These are phyloP conservation scores for Grammothele lineata DNA, from an alignment of 768 basidiomycete species.

Conservation along the genomic window DNA sequence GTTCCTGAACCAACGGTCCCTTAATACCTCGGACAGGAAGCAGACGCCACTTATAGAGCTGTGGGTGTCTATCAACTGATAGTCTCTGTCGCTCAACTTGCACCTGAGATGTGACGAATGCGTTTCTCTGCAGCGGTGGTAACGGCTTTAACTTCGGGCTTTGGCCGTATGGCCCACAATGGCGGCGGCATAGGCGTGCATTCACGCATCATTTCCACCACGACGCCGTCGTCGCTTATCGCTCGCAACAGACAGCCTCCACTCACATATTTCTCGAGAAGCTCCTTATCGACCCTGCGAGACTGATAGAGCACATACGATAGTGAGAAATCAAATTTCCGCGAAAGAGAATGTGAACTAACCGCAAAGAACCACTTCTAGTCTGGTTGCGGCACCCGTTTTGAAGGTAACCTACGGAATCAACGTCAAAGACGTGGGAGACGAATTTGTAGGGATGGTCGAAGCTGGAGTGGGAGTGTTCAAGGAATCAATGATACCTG, in stretches of 20 bases:
- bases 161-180: constrained; percentile 2
- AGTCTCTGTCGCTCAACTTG: too few relatives aligned
- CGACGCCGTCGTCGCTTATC: not conserved
- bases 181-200: constrained; percentile 1
- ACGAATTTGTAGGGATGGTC: constrained; percentile 22
- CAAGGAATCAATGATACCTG: constrained; percentile 15
- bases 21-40: constrained; percentile 14
- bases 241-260: not conserved
- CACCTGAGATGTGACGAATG: not conserved
- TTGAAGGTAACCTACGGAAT: constrained; percentile 27
- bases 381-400: constrained; percentile 1
- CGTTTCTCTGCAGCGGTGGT: not conserved
- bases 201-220: constrained; percentile 1
- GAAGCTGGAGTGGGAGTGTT: constrained; percentile 24
- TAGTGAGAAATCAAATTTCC: not conserved
- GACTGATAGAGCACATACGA: constrained; percentile 1
- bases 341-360: not conserved
- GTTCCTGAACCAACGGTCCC: constrained; percentile 14
- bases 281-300: not conserved
- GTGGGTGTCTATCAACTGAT: too few relatives aligned
- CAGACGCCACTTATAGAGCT: constrained; percentile 15
- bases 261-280: not conserved
- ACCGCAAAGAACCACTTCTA: not conserved
- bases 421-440: constrained; percentile 18
- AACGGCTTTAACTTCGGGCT: not conserved